Conservation (phyloP, 2,329 filamentous ascomycete species). For the Sporothrix brasiliensis region DNA sequence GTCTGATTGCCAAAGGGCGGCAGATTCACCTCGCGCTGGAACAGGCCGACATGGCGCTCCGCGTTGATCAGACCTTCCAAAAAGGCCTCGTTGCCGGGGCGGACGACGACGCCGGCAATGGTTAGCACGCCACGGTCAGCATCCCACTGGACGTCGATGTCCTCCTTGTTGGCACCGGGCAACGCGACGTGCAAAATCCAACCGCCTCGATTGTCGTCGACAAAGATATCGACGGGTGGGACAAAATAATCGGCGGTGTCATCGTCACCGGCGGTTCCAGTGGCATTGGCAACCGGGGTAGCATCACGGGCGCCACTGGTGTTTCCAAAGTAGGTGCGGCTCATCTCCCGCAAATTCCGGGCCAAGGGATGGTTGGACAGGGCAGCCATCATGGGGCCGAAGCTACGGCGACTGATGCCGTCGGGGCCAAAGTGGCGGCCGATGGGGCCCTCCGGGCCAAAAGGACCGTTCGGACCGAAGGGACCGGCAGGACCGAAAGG, state of each 20-base stretch:
- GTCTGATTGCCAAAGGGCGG: constrained; percentile 44
- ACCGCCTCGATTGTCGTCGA: constrained; percentile 45
- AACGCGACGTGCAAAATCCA: constrained; percentile 73
- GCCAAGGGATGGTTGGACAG: constrained; percentile 50
- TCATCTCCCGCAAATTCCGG: constrained; percentile 43
- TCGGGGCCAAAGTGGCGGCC: constrained; percentile 29
- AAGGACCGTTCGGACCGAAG: too few relatives aligned
- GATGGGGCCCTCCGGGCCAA: constrained; percentile 26
- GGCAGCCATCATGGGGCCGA: constrained; percentile 47
- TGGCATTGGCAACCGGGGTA: background rate
- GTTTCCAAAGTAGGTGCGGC: constrained; percentile 38
- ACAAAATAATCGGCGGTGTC: constrained; percentile 52
- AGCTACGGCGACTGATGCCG: constrained; percentile 40
- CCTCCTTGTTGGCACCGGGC: constrained; percentile 74
- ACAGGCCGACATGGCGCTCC: constrained; percentile 73
- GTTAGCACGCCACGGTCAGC: constrained; percentile 66
- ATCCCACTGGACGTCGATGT: constrained; percentile 73
- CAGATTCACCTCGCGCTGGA: constrained; percentile 70
- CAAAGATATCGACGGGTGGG: constrained; percentile 74
- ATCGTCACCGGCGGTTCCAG: background rate
- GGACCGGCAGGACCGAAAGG: too few relatives aligned
- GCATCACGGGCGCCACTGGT: constrained; percentile 34
- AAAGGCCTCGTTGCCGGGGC: constrained; percentile 71
- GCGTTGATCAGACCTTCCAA: constrained; percentile 63
- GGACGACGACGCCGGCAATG: constrained; percentile 72